phyloP scores from a whole-genome alignment of 495 filamentous ascomycete species.

The Tuber magnatum region DNA sequence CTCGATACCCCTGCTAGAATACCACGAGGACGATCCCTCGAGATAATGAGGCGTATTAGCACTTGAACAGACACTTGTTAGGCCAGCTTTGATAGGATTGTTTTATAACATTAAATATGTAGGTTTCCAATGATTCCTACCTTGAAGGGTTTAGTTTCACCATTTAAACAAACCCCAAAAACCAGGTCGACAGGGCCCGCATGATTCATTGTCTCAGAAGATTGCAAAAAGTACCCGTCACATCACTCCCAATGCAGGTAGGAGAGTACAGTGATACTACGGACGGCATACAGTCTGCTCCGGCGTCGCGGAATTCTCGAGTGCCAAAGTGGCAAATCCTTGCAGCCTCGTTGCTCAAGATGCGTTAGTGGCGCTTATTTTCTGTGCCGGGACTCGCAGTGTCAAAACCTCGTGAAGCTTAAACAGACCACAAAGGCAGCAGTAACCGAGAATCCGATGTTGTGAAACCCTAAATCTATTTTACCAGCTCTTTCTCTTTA shows the following conservation, averaged over 20 bases:
- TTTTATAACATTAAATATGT: not conserved
- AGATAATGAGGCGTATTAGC: not conserved
- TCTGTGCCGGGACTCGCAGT: not conserved
- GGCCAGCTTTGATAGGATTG: not conserved
- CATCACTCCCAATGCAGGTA: not conserved
- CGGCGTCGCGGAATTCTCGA: not conserved
- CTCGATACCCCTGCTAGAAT: not conserved
- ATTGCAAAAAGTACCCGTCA: not conserved
- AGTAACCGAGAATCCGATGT: not conserved
- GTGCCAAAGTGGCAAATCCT: not conserved
- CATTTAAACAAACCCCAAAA: not conserved
- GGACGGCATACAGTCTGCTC: not conserved
- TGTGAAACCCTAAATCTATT: not conserved
- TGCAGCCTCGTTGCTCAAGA: not conserved
- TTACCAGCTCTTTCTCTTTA: not conserved
- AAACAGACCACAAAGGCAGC: not conserved
- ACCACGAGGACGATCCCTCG: not conserved
- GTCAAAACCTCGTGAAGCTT: no score
- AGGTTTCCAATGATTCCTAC: not conserved
- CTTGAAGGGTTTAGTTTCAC: not conserved
- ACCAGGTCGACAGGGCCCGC: not conserved
- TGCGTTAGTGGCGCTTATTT: not conserved
- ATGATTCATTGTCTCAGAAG: not conserved
- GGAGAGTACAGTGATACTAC: not conserved
- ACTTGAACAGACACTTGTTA: not conserved